phyloP scores from a whole-genome alignment of 2,329 filamentous ascomycete genomes.

The Pseudocercospora pini-densiflorae region DNA sequence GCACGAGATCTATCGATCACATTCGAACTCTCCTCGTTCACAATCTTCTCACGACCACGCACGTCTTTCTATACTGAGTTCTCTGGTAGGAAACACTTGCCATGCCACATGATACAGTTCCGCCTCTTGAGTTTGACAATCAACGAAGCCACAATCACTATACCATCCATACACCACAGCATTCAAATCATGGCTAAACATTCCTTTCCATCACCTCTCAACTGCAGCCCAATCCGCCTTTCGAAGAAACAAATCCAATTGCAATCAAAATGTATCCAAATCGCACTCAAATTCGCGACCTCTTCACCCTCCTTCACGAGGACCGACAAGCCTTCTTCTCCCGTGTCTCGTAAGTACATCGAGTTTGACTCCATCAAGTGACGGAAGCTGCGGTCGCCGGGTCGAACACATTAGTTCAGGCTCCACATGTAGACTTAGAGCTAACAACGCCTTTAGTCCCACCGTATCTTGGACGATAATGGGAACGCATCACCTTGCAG shows the following conservation, averaged over 20 bases:
- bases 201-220: too few relatives aligned
- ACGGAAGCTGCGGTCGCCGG: too few relatives aligned
- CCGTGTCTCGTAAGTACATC: constrained; percentile 12
- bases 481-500: constrained; percentile 27
- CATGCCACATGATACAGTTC: too few relatives aligned
- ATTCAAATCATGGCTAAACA: too few relatives aligned
- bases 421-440: too few relatives aligned
- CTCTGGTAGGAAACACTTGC: too few relatives aligned
- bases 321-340: constrained; percentile 19
- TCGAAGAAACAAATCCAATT: not conserved
- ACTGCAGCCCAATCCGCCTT: not conserved
- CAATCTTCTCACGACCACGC: not conserved
- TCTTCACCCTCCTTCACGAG: constrained; percentile 22
- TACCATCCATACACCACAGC: not conserved
- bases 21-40: not conserved
- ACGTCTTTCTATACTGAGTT: not conserved
- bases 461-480: constrained; percentile 30
- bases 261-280: constrained; percentile 8
- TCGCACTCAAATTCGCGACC: constrained; percentile 12
- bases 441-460: not conserved
- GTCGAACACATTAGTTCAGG: too few relatives aligned
- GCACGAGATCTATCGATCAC: too few relatives aligned
- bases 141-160: not conserved
- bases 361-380: too few relatives aligned
- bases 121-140: not conserved